Evolutionary conservation across 1,284 basidiomycete species (phyloP).

Genomic region (Cutaneotrichosporon mucoides): DNA sequence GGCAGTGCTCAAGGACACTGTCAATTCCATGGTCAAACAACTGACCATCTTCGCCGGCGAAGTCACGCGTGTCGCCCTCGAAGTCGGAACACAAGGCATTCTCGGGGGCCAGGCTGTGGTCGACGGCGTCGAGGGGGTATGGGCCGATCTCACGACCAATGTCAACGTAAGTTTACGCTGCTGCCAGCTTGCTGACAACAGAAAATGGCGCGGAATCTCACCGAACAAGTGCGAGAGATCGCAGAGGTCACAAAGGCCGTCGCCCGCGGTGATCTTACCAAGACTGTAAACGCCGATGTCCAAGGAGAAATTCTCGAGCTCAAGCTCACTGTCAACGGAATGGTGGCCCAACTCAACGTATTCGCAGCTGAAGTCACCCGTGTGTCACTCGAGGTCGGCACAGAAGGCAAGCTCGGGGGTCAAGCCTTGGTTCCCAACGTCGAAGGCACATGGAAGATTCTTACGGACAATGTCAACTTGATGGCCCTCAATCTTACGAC

Average conservation of each 20-base stretch:
- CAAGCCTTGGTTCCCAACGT: constrained; percentile 84
- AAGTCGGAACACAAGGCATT: constrained; percentile 88
- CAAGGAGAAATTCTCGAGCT: constrained; percentile 96
- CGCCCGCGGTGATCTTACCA: constrained; percentile 82
- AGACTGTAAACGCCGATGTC: constrained; percentile 90
- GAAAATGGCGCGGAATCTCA: constrained; percentile 89
- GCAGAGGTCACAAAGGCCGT: constrained; percentile 97
- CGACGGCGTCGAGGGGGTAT: constrained; percentile 88
- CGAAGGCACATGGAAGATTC: constrained; percentile 86
- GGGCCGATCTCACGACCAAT: constrained; percentile 85
- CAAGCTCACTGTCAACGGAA: constrained; percentile 60
- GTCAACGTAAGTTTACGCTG: constrained; percentile 61
- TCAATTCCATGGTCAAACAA: constrained; percentile 75
- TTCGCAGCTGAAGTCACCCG: constrained; percentile 66
- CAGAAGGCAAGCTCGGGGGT: constrained; percentile 92
- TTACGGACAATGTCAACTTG: constrained; percentile 90
- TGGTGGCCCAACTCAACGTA: constrained; percentile 51
- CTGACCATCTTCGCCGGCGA: constrained; percentile 88
- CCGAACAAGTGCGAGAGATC: constrained; percentile 95
- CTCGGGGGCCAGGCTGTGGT: constrained; percentile 89
- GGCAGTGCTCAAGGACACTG: constrained; percentile 67
- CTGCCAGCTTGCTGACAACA: constrained; percentile 24
- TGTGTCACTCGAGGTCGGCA: constrained; percentile 87
- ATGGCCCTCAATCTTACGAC: constrained; percentile 72
- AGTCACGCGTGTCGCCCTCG: constrained; percentile 88